Evolutionary conservation across 177 flowering plant genomes (phyloP), one percentile per base, ranked within the genome.

Genomic region (Vitis hybrid): DNA sequence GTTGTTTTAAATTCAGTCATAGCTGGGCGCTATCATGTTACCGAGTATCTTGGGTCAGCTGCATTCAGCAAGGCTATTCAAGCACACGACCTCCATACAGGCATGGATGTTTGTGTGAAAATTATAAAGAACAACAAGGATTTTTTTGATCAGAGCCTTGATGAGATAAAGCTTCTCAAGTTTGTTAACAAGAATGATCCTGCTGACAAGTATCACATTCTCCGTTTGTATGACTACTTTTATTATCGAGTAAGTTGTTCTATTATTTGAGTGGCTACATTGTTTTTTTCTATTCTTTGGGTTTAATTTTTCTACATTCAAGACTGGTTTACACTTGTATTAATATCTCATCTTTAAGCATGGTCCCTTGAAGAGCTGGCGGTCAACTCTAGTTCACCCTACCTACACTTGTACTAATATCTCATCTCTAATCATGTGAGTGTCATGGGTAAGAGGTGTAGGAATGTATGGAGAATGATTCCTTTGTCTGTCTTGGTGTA

Each of bases 1-100:
- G 97, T 95, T 67, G 96, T 95, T 65, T 71, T 93, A 62, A 95
- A 95, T 76, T 95, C 99, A 3, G 98, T 95, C 27, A 84, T 95
- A 77, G 99, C 99, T 74, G 98, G 99, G 67, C 90, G 97, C 61
- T 95, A 95, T 81, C 99, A 95, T 85, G 99, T 95, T 60, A 95
- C 99, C 41, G 99, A 95, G 75, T 95, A 91, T 82, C 93, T 94
- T 75, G 98, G 98, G 70, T 94, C 98, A 49, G 98, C 98, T 73
- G 98, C 98, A 71, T 95, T 95, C 73, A 93, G 99, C 75, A 95
- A 95, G 80, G 99, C 99, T 73, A 91, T 95, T 71, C 99, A 95
- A 84, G 99, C 99, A 6, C 99, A 95, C 81, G 99, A 95, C 75
- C 78, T 95, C 70, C 98, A 95, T 71, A 95, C 97, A 50, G 97